Evolutionary conservation across 1,284 basidiomycete species (phyloP), one percentile per base, ranked within the genome.

Genomic region (Mycosarcoma maydis): DNA sequence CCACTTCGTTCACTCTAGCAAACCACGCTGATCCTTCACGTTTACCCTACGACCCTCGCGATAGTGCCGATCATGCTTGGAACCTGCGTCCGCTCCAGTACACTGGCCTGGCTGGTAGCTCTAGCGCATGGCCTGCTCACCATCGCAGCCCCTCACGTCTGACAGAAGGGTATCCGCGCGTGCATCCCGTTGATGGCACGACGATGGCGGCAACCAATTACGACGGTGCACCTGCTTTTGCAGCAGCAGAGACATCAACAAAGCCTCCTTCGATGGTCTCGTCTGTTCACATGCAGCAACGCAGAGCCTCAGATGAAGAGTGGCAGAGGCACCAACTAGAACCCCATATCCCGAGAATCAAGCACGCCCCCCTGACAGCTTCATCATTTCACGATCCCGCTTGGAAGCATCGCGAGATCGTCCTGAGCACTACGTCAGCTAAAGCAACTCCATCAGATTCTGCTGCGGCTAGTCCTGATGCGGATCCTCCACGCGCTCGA

Each of bases 401-500:
- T 34, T 14, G 40, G 10, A n/a, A 39, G 19, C 34, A 17, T 32
- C 60, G 36, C 23, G 48, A 52, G 17, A n/a, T 40, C 10, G 19
- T 17, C 11, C 41, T 26, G 0, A 19, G 57, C 27, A 23, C 40
- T 24, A 5, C 60, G 3, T n/a, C 49, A 9, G 24, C 30, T 3
- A 11, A 26, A 20, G 1, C 41, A 14, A 34, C 7, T 23, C 41
- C 46, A 3, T 16, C 32, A 5, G 19, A 32, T 13, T 13, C 26
- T 1, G 22, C 41, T 22, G 22, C 42, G 3, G 20, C 51, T 5
- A 30, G 20, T 6, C 20, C 23, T 14, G 66, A 62, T 40, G 24
- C 54, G 4, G 69, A 72, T 27, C 69, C 69, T 19, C 62, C 69
- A 0, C 49, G 69, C 26, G 69, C 69, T 4, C 48, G 69, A 36